Percentiles rank a stretch among this genome's conserved stretches.
Evolutionary conservation across 257 asterid genomes (phyloP).

Genomic region (Gardenia jasminoides): DNA sequence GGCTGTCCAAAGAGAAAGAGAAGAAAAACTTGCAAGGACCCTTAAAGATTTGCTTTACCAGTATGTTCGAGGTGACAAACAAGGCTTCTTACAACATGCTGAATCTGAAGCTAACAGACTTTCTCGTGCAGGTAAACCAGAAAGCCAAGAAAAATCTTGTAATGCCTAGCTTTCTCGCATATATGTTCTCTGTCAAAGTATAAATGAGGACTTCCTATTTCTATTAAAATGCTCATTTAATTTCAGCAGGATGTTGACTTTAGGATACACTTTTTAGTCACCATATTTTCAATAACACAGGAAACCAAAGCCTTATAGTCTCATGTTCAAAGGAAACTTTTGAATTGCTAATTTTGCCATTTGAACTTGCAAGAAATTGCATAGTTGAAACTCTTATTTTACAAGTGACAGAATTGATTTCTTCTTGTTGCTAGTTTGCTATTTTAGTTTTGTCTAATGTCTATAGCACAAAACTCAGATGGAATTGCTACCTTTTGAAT

Average conservation of each 20-base stretch:
- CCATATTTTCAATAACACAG: no score
- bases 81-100: conserved; percentile 62
- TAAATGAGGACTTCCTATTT: no score
- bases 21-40: conserved; percentile 76
- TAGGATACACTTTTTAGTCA: neutral
- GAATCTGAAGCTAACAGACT: conserved; percentile 85
- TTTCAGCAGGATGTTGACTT: neutral
- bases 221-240: no score
- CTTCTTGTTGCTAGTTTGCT: no score
- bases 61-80: conserved; percentile 68
- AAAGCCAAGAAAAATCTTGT: neutral
- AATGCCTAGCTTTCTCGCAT: neutral
- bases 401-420: neutral
- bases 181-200: no score
- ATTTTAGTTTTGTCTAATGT: no score
- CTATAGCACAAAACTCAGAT: no score
- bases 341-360: no score
- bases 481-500: no score
- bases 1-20: conserved; percentile 91
- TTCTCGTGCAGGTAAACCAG: conserved; percentile 56
- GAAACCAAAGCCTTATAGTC: no score
- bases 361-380: neutral
- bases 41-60: conserved; percentile 60
- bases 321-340: no score
- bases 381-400: neutral